These are phyloP conservation scores for Ophiostoma ulmi DNA, from an alignment of 2,329 filamentous ascomycete species.

Conservation along the genomic window DNA sequence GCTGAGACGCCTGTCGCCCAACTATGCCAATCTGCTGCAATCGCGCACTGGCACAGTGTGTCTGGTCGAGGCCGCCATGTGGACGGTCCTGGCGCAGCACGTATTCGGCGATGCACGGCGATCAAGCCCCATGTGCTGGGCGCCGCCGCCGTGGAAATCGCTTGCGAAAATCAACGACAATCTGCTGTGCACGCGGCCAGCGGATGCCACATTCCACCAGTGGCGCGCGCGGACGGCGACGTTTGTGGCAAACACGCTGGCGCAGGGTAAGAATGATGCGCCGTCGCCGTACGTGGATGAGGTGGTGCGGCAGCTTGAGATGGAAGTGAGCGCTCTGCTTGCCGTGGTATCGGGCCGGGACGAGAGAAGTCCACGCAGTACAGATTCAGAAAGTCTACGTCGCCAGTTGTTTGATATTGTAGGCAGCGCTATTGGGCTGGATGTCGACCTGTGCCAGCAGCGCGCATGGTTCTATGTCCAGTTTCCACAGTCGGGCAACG, in stretches of 20 bases:
- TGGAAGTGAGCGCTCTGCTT: background rate
- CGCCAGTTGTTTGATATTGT: background rate
- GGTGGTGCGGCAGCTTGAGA: background rate
- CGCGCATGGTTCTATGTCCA: conserved; percentile 23
- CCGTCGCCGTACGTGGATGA: background rate
- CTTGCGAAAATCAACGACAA: conserved; percentile 18
- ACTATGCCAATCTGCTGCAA: background rate
- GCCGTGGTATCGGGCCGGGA: background rate
- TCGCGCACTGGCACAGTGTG: background rate
- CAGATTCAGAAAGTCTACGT: background rate
- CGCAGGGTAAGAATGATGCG: background rate
- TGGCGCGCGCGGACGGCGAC: conserved; percentile 24
- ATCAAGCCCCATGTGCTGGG: conserved; percentile 25
- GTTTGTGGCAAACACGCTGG: background rate
- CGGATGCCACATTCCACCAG: conserved; percentile 22
- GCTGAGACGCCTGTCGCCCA: background rate
- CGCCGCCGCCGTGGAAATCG: conserved; percentile 10
- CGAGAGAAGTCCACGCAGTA: background rate
- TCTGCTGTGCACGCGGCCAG: conserved; percentile 10
- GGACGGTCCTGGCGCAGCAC: conserved; percentile 21
- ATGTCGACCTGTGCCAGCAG: conserved; percentile 25
- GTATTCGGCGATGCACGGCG: conserved; percentile 20
- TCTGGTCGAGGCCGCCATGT: conserved; percentile 22
- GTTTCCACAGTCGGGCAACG: conserved; percentile 17
- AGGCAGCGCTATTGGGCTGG: conserved; percentile 18